Conservation (phyloP, 768 basidiomycete species). For the Boletus fagicola region DNA sequence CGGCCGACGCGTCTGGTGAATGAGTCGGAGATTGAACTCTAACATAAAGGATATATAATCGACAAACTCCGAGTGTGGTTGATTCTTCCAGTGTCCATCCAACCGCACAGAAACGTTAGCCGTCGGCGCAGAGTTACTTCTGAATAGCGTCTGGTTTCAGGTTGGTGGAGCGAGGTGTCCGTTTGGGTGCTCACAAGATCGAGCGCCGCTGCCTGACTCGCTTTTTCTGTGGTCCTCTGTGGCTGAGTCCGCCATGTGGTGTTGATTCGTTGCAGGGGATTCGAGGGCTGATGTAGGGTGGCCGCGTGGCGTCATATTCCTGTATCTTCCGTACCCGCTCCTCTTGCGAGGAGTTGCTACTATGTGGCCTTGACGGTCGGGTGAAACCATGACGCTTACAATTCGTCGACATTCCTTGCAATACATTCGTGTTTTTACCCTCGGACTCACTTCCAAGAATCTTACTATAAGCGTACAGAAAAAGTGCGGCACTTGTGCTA, state of each 20-base stretch:
- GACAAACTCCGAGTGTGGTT: slow-evolving; percentile 23
- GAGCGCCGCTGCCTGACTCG: slow-evolving; percentile 39
- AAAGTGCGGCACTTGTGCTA: neutral
- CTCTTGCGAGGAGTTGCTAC: slow-evolving; percentile 30
- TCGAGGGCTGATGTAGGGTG: slow-evolving; percentile 44
- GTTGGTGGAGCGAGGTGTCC: slow-evolving; percentile 77
- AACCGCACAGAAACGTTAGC: slow-evolving; percentile 68
- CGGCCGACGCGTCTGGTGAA: slow-evolving; percentile 14
- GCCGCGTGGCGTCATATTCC: slow-evolving; percentile 74
- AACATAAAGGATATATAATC: slow-evolving; percentile 28
- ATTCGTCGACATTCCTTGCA: neutral
- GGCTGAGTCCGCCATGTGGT: slow-evolving; percentile 50
- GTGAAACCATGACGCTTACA: slow-evolving; percentile 83
- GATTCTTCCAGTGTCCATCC: slow-evolving; percentile 57
- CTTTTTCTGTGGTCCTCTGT: slow-evolving; percentile 31
- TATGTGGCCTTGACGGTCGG: slow-evolving; percentile 78
- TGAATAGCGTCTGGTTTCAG: slow-evolving; percentile 63
- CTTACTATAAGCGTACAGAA: neutral
- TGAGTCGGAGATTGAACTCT: slow-evolving; percentile 26
- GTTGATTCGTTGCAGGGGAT: slow-evolving; percentile 48
- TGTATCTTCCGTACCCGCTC: slow-evolving; percentile 66
- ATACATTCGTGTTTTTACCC: neutral
- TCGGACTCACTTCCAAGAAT: neutral
- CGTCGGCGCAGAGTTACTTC: slow-evolving; percentile 40
- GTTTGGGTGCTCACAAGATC: slow-evolving; percentile 51